Evolutionary conservation across 192 early-diverging fungal genomes (phyloP).

Genomic region (Podochytrium sp.): DNA sequence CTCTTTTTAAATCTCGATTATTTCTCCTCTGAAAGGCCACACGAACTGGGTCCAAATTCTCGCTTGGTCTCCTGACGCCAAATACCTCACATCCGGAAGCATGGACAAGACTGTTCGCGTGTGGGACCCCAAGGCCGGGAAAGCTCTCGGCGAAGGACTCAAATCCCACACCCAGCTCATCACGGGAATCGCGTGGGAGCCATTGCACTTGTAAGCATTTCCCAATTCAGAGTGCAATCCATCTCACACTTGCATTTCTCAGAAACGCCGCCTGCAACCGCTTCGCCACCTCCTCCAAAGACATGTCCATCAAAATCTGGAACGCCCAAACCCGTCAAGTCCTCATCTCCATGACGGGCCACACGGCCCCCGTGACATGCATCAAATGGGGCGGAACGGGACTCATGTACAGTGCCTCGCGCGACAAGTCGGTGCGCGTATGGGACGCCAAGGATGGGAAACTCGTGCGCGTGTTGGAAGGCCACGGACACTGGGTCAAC

Average conservation of each 20-base stretch:
- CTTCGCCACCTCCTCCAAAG: conserved; percentile 90
- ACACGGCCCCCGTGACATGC: conserved; percentile 92
- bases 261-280: conserved; percentile 77
- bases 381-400: conserved; percentile 97
- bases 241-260: not conserved
- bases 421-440: conserved; percentile 95
- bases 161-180: conserved; percentile 89
- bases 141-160: conserved; percentile 73
- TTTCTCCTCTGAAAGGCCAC: conserved; percentile 70
- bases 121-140: conserved; percentile 90
- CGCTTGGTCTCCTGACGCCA: conserved; percentile 90
- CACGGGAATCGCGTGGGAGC: conserved; percentile 93
- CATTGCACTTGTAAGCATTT: conserved; percentile 73
- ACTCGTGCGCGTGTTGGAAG: conserved; percentile 80
- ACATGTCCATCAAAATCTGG: conserved; percentile 93
- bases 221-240: not conserved
- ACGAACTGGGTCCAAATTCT: conserved; percentile 92
- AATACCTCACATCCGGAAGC: conserved; percentile 83
- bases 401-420: conserved; percentile 86
- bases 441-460: conserved; percentile 82
- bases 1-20: not conserved
- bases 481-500: conserved; percentile 98
- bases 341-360: conserved; percentile 79
- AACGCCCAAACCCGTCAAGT: conserved; percentile 77
- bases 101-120: conserved; percentile 89